A percentile compares a stretch with the other conserved stretches of the same genome.
Conservation (phyloP, 768 basidiomycete genomes). For the Calocybe cyanea region DNA sequence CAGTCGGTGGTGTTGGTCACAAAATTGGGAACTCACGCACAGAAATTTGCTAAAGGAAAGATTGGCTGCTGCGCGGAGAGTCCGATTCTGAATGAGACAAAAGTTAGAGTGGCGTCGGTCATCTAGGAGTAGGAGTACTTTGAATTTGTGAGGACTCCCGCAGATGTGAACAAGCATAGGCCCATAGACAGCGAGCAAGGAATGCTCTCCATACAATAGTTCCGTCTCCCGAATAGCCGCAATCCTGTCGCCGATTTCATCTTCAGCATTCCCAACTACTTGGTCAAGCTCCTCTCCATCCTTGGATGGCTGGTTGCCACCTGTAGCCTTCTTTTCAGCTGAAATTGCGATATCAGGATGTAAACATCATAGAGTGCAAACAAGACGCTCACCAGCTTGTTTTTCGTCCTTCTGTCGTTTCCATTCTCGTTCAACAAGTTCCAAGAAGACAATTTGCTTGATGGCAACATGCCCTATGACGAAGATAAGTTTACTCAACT, state of each 20-base stretch:
- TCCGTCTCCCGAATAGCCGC: conserved; percentile 82
- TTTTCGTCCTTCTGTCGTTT: conserved; percentile 94
- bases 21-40: conserved; percentile 91
- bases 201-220: conserved; percentile 77
- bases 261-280: conserved; percentile 95
- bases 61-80: conserved; percentile 81
- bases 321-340: conserved; percentile 42
- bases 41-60: conserved; percentile 94
- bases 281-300: conserved; percentile 90
- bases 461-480: conserved; percentile 95
- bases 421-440: conserved; percentile 93
- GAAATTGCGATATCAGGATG: conserved; percentile 34
- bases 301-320: conserved; percentile 41
- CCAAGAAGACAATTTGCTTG: conserved; percentile 95
- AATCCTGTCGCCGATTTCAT: conserved; percentile 94
- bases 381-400: conserved; percentile 54
- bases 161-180: conserved; percentile 90
- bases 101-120: conserved; percentile 5
- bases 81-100: conserved; percentile 60
- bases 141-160: conserved; percentile 86
- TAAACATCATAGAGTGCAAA: neutral
- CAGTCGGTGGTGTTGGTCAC: conserved; percentile 82
- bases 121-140: conserved; percentile 43
- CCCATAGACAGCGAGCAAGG: conserved; percentile 81
- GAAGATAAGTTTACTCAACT: conserved; percentile 91